Base-by-base conservation (phyloP, 805 yeast species). In the Wickerhamiella alocasiicola region DNA sequence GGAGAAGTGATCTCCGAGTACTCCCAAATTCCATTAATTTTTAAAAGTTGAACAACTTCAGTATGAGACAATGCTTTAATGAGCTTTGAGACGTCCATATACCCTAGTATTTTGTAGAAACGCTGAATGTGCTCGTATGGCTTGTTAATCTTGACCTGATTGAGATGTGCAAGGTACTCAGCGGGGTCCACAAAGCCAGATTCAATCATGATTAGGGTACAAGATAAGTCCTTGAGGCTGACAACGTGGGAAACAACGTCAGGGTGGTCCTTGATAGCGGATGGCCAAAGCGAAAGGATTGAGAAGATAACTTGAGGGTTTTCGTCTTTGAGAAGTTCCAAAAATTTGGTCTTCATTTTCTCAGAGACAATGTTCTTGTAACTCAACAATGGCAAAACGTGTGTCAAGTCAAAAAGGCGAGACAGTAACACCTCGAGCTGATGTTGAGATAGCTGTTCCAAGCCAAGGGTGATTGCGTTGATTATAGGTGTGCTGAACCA, bases 391-490 rank as follows among this genome's bases (percentile, higher is more conserved):
- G 36, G 20, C 12, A 32, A 3, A 9, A 32, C 19, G 27, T 32
- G 20, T n/a, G 19, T 6, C 6, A 9, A 13, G 7, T 15, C 26
- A 11, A 20, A 12, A n/a, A 32, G 36, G 15, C 12, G 15, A 21
- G 16, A 12, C 4, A 49, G 26, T 5, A 49, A 24, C 6, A 35
- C 31, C 3, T 34, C 42, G 3, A 50, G 31, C 19, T 50, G 53
- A 5, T 11, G 6, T 7, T 46, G 25, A 1, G 53, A 39, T 12
- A 50, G 39, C 12, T 44, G 32, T 5, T 36, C 41, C 5, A 47
- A 23, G 2, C 46, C 41, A 4, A 28, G 11, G 7, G 18, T 9
- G 6, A 46, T 18, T 2, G 39, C 45, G 0, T 20, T 25, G 9
- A 21, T 7, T 2, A 29, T 3, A 2, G 25, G 37, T 0, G 11